Base-by-base conservation (phyloP, 352 stramenopile species). In the Phytophthora fragariaefolia region DNA sequence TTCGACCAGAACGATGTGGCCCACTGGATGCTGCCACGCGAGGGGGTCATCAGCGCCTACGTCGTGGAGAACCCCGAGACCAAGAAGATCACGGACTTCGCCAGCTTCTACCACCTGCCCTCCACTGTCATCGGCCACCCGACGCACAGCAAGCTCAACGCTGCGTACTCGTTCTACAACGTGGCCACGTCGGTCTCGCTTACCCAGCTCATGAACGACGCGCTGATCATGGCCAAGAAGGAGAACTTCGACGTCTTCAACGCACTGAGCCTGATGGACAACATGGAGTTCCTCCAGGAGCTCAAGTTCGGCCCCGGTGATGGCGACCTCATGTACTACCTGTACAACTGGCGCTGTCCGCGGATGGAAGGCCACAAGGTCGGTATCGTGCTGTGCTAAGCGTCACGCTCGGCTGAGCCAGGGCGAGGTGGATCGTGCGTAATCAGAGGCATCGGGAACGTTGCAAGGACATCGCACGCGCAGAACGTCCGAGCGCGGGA, bases 161-260 rank as follows among this genome's bases (percentile, higher is more conserved):
- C 98, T 1, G 97, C 95, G n/a, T 99, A 99, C 79, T 98, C 92
- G 55, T 99, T 98, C 69, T 99, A 99, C 85, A 99, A 99, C 66
- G 82, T 92, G 49, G 85, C 83, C 27, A 93, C 74, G 15, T 86
- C 73, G 20, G 76, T 85, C 55, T 49, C 73, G 23, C 71, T 89
- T 15, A 66, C 66, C 30, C 23, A 87, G 17, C 67, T 89, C 28
- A 89, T 89, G 73, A 61, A 79, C 46, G 75, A 85, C 62, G 70
- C 75, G 36, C 76, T 92, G 30, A 68, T 91, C 45, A 79, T 92
- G 70, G 80, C 83, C 64, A 91, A 89, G 66, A 63, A 83, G 34
- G 63, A 74, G 34, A 57, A 81, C 52, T 79, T 87, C 59, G 83
- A 92, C 57, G 83, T 92, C 27, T 92, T 92, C 54, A 92, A 92